These are phyloP conservation scores for Tillandsia fasciculata DNA, from an alignment of 176 grass and related monocot species.

Conservation along the genomic window DNA sequence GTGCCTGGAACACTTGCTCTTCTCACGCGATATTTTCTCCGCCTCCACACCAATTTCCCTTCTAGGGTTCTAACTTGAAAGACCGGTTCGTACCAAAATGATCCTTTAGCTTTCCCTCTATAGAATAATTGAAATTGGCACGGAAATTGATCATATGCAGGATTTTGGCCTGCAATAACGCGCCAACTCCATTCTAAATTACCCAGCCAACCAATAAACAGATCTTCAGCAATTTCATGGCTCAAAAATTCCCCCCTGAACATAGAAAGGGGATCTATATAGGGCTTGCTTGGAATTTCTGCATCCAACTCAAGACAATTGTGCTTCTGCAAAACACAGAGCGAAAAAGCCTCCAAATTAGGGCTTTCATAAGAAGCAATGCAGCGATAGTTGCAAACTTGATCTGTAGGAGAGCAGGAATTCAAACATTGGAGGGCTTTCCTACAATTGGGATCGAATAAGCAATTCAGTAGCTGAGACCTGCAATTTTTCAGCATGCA, in stretches of 20 bases:
- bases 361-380: slow-evolving; percentile 83
- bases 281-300: slow-evolving; percentile 60
- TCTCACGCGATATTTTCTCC: slow-evolving; percentile 62
- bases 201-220: slow-evolving; percentile 85
- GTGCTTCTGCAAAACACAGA: slow-evolving; percentile 96
- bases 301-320: slow-evolving; percentile 89
- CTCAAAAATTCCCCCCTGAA: slow-evolving; percentile 60
- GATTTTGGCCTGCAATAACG: slow-evolving; percentile 81
- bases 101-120: slow-evolving; percentile 77
- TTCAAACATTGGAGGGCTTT: slow-evolving; percentile 90
- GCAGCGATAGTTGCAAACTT: slow-evolving; percentile 90
- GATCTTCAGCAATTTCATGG: slow-evolving; percentile 81
- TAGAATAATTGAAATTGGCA: slow-evolving; percentile 92
- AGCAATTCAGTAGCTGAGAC: slow-evolving; percentile 75
- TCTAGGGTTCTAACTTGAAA: slow-evolving; percentile 88
- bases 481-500: slow-evolving; percentile 84
- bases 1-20: slow-evolving; percentile 64
- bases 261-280: slow-evolving; percentile 40
- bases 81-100: slow-evolving; percentile 90
- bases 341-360: slow-evolving; percentile 70
- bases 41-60: slow-evolving; percentile 66
- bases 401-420: slow-evolving; percentile 72
- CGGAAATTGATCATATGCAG: slow-evolving; percentile 92
- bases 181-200: slow-evolving; percentile 83
- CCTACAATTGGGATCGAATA: slow-evolving; percentile 81